Evolutionary conservation across 2,329 filamentous ascomycete genomes (phyloP), one percentile per base, ranked within the genome.

Genomic region (Aspergillus tamarii): DNA sequence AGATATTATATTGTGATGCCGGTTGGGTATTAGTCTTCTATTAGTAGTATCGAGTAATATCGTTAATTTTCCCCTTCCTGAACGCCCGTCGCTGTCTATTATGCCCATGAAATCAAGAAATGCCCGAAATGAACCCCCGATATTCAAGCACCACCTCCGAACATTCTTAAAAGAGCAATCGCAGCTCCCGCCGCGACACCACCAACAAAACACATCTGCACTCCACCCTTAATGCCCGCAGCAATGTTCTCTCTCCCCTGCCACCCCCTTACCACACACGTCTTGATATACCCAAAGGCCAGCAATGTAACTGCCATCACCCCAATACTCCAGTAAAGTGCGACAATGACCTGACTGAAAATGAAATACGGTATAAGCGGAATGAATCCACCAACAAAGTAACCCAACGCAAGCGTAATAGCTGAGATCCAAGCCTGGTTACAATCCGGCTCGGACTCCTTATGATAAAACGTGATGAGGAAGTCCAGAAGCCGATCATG

Each of bases 311-410:
- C 67, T 0, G 65, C 79, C 78, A 81, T 81, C 11, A 81, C 76
- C 1, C 72, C 77, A 61, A 80, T 77, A 61, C 78, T 80, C 67
- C 71, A 78, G 62, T 84, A 82, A 57, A 93, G 78, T 9, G 84
- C 84, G 19, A 74, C 65, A 39, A 77, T 70, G 7, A 85, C 80
- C 30, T 79, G 71, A 6, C 80, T 65, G 21, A 83, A 79, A 60
- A 89, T 81, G 67, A 92, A 88, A 77, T 92, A 92, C 0, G 90
- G 90, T 48, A 90, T 77, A 70, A 92, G 83, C 16, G 90, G 89
- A n/a, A 92, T 84, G 60, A 91, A 81, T 0, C 90, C 90, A 23
- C 90, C 90, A 26, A 91, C 75, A 59, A 92, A 88, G 74, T 92
- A 92, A 41, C 88, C 88, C 19, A 88, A 71, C 0, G 89, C 87